Evolutionary conservation across 345 rosid species (phyloP), one percentile per base, ranked within the genome.

Genomic region (Eucalyptus virginea): DNA sequence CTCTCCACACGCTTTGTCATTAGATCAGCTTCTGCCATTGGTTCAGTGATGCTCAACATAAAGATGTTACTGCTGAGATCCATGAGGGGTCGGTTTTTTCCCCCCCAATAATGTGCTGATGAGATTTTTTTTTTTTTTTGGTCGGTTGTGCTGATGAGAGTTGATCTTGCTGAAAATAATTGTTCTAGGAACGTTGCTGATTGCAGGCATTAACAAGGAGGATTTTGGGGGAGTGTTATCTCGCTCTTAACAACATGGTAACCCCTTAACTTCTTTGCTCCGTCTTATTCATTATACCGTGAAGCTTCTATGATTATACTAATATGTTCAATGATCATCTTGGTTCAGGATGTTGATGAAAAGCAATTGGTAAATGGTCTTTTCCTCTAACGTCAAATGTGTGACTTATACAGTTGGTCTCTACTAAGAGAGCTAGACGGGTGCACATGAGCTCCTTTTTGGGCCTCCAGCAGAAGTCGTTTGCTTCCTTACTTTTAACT

Each of bases 281-380:
- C 42, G 24, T 69, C 10, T 47, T 86, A 32, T 48, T 16, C 32
- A n/a, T 87, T n/a, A 7, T 34, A n/a, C 86, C 37, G 45, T 23
- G 81, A 60, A 56, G 51, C 28, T 8, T 40, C 40, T 37, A 16
- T 56, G 89, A 45, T 87, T 65, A 81, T 45, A n/a, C 34, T 87
- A 50, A 49, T 65, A 87, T 32, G 13, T 62, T 56, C 58, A 49
- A 40, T 52, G 81, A 15, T 87, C 11, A 26, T 51, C 60, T 86
- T 85, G 45, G 86, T 87, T 88, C 91, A 96, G 50, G 97, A 95
- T 45, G 95, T 95, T 90, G 96, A 95, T 40, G 95, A 94, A 89
- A 40, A 6, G 42, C 42, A 40, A 40, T 40, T 40, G 95, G 96
- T 94, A 93, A 17, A 40, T 30, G 49, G 42, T 40, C 5, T 30